Evolutionary conservation across 2,329 filamentous ascomycete genomes (phyloP).

Genomic region (Epichloe brachyelytri): DNA sequence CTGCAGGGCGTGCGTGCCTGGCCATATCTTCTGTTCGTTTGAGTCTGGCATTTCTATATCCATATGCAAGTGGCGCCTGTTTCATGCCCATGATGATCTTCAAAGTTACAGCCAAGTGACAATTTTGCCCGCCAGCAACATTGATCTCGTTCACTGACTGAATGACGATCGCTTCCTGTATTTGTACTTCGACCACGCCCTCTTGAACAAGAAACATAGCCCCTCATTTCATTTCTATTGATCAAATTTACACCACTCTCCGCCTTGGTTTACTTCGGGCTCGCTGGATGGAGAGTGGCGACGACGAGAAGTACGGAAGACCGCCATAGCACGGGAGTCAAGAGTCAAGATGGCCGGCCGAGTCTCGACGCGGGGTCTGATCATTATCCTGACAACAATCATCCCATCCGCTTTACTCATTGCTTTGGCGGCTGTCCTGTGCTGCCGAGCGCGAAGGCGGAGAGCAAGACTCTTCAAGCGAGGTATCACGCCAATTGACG

Average conservation of each 20-base stretch:
- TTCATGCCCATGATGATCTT: neutral
- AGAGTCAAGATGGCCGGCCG: neutral
- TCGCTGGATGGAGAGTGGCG: neutral
- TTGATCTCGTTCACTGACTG: neutral
- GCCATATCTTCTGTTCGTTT: neutral
- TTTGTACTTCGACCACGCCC: neutral
- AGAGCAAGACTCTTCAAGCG: constrained; percentile 34
- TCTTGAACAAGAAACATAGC: no score
- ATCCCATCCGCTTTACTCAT: constrained; percentile 30
- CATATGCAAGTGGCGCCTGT: neutral
- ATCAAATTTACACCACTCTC: no score
- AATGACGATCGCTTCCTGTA: neutral
- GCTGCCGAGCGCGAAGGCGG: constrained; percentile 27
- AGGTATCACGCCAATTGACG: constrained; percentile 48
- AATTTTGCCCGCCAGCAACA: neutral
- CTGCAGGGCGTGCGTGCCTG: constrained; percentile 6
- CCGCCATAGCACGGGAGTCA: neutral
- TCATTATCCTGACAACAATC: constrained; percentile 40
- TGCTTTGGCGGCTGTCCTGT: constrained; percentile 19
- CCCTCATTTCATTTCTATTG: no score
- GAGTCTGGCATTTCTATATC: neutral
- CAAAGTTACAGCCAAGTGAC: neutral
- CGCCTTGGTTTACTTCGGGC: no score
- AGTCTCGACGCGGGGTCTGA: constrained; percentile 7
- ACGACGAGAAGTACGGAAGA: neutral